Conservation (phyloP, 2,329 filamentous ascomycete genomes). For the Ophiobolus disseminans region DNA sequence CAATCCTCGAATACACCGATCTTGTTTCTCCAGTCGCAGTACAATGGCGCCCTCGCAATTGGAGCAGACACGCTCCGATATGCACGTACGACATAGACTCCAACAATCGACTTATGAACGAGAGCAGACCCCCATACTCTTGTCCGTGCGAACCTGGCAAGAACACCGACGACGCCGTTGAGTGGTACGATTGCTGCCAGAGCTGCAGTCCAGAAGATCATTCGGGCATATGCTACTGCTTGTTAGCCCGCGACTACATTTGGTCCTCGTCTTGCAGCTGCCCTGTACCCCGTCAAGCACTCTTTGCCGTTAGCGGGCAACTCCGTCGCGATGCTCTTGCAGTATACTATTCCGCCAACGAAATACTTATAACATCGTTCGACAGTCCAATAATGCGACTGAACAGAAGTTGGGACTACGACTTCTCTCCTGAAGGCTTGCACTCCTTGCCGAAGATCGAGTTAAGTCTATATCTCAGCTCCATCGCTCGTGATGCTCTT, state of each 20-base stretch:
- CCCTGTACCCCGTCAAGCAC: background rate
- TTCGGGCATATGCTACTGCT: constrained; percentile 3
- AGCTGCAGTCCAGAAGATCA: background rate
- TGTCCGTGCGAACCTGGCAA: too few species aligned
- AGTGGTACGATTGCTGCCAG: too few species aligned
- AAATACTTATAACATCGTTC: constrained; percentile 9
- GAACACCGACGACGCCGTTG: too few species aligned
- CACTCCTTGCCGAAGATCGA: constrained; percentile 5
- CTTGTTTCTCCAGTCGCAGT: constrained; percentile 5
- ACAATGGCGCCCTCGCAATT: constrained; percentile 12
- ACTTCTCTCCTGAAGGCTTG: too few species aligned
- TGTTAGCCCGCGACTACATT: background rate
- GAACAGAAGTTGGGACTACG: too few species aligned
- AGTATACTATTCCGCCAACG: constrained; percentile 8
- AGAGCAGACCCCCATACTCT: background rate
- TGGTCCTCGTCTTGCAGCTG: constrained; percentile 1
- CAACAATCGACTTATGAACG: background rate
- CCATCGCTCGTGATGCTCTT: constrained; percentile 10
- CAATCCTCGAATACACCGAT: constrained; percentile 11
- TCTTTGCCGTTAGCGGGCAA: constrained; percentile 14
- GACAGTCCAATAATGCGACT: too few species aligned
- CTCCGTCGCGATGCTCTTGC: constrained; percentile 10
- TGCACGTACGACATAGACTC: background rate
- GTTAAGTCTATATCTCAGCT: constrained; percentile 15
- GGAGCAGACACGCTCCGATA: too few species aligned